Base-by-base conservation (phyloP, 768 basidiomycete genomes). In the Coprinopsis strossmayeri region DNA sequence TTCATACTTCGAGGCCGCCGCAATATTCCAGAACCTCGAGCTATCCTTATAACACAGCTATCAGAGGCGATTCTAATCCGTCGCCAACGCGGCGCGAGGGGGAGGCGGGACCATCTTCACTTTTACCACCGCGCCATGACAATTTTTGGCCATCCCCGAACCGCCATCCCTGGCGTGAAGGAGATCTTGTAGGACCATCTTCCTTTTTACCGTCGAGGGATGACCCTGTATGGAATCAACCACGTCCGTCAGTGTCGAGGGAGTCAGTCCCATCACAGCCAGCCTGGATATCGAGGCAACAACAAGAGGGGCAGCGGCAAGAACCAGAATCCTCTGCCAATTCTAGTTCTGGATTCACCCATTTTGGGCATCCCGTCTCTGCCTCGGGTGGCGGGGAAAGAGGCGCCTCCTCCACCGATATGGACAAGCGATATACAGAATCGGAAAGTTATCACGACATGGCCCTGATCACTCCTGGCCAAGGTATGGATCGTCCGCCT, bases 21-120 rank as follows among this genome's bases (percentile, higher is more conserved):
- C 52, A 60, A 60, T 52, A 54, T 62, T 55, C 57, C 46, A 52
- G 58, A 41, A 48, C 46, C 21, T 34, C 50, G 11, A 56, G 51
- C 37, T 52, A 55, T 49, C 53, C 27, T 53, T 42, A 40, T 56
- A 11, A 46, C 41, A 42, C 49, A 9, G 21, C 61, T 30, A 50
- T 40, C 50, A 40, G 54, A 45, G 30, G 58, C 54, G 49, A 49
- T 32, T 37, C 51, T 25, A 50, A 51, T n/a, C 37, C 15, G 42
- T n/a, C 50, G 26, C 15, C 48, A 37, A n/a, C 49, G 26, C 74
- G 69, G 71, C 54, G 67, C 54, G 74, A 77, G 50, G 64, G 63
- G 7, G 78, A 77, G 53, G 67, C 72, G 30, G 73, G 75, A 5
- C 69, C 67, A 24, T 72, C 74, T n/a, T 69, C 66, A 1, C 61